Evolutionary conservation across 768 basidiomycete genomes (phyloP), one percentile per base, ranked within the genome.

Genomic region (Gautieria morchelliformis): DNA sequence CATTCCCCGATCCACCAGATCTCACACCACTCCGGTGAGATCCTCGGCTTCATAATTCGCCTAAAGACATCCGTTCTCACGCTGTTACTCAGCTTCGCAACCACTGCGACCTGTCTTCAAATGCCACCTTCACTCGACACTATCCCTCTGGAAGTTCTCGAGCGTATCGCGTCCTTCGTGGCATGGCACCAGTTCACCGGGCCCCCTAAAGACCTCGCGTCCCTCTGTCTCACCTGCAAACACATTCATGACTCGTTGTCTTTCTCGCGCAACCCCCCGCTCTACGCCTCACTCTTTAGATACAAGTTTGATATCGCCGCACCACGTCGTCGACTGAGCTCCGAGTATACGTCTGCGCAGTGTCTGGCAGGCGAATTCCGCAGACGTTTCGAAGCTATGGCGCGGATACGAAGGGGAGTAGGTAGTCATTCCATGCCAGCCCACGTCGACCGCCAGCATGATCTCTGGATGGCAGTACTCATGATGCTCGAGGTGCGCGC

Each of bases 61-160:
- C n/a, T n/a, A n/a, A n/a, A n/a, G n/a, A n/a, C n/a, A n/a, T n/a
- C n/a, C n/a, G n/a, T n/a, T n/a, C n/a, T n/a, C n/a, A n/a, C n/a
- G n/a, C 27, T 27, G 27, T 27, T 27, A 27, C 27, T 27, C 27
- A 27, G 27, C 27, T 5, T 27, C 27, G 27, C 27, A 27, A 27
- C 27, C 27, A 27, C 27, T 27, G 27, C 2, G 35, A 37, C 14
- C 24, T 46, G 6, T 27, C 4, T 46, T n/a, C 45, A 46, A 27
- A 27, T 46, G 45, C 3, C 11, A 27, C 45, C 45, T 46, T 37
- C 35, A 37, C 68, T 89, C 56, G 71, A 74, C 54, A 69, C 70
- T 6, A 70, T 93, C 45, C 90, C 90, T 14, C 79, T 79, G 59
- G 91, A 93, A 69, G 76, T 93, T 40, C 75, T 93, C 46, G 85